Evolutionary conservation across 139 green algal species (phyloP).

Genomic region (Asterochloris erici): DNA sequence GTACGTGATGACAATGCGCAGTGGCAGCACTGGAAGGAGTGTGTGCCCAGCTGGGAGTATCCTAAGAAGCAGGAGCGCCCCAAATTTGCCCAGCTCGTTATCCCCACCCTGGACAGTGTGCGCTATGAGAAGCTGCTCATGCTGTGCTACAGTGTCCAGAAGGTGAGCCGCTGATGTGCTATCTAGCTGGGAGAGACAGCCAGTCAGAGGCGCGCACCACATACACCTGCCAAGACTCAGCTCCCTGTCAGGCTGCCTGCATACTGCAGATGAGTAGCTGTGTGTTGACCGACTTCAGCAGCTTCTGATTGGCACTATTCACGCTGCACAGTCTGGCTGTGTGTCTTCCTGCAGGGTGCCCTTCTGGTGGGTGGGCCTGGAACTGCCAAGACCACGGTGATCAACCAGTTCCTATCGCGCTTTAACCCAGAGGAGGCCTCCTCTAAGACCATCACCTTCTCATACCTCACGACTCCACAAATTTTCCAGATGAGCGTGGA

Average conservation of each 20-base stretch:
- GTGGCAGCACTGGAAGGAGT: constrained; percentile 80
- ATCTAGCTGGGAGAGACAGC: too few species aligned
- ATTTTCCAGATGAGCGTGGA: constrained; percentile 85
- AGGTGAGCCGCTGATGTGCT: constrained; percentile 11
- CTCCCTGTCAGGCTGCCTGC: background rate
- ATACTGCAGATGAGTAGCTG: background rate
- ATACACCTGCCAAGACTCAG: background rate
- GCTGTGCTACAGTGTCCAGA: constrained; percentile 66
- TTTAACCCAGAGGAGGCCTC: constrained; percentile 64
- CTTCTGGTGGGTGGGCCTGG: constrained; percentile 87
- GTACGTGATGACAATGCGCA: constrained; percentile 60
- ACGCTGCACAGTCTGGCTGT: background rate
- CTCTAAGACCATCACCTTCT: constrained; percentile 93
- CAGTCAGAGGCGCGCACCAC: too few species aligned
- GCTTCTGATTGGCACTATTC: background rate
- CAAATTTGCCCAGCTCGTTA: constrained; percentile 86
- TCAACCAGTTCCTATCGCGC: constrained; percentile 80
- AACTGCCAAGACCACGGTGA: constrained; percentile 85
- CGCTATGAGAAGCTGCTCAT: constrained; percentile 82
- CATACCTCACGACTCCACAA: constrained; percentile 80
- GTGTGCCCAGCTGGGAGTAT: constrained; percentile 82
- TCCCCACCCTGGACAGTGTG: constrained; percentile 87
- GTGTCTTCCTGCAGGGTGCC: constrained; percentile 23
- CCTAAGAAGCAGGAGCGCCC: constrained; percentile 68
- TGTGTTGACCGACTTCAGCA: background rate